Evolutionary conservation across 305 asterid species (phyloP).

Genomic region (Fraxinus dipetala): DNA sequence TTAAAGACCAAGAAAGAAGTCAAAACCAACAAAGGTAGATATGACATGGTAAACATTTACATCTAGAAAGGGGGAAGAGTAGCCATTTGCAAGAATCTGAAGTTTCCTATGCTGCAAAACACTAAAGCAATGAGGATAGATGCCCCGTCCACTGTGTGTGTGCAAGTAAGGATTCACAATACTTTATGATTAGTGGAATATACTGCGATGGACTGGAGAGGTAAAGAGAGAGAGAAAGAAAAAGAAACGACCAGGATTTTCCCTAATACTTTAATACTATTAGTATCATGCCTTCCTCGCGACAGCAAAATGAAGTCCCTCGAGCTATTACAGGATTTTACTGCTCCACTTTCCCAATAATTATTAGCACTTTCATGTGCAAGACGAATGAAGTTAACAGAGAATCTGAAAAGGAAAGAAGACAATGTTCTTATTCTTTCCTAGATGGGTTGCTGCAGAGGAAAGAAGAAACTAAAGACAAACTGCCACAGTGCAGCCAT

Average conservation of each 20-base stretch:
- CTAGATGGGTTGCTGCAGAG: background rate
- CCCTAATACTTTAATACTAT: background rate
- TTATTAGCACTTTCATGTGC: background rate
- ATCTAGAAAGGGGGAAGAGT: background rate
- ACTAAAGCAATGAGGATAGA: background rate
- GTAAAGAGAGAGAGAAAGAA: background rate
- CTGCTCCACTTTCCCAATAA: slow-evolving; percentile 2
- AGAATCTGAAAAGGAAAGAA: background rate
- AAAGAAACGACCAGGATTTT: background rate
- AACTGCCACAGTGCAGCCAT: slow-evolving; percentile 3
- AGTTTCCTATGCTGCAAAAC: background rate
- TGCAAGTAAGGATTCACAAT: background rate
- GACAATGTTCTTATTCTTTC: background rate
- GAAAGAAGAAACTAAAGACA: background rate
- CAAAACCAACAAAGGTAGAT: slow-evolving; percentile 21
- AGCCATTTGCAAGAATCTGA: background rate
- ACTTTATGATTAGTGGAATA: background rate
- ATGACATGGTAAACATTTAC: background rate
- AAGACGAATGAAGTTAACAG: background rate
- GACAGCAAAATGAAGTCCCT: slow-evolving; percentile 7
- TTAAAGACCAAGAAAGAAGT: slow-evolving; percentile 23
- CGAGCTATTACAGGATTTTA: slow-evolving; percentile 4
- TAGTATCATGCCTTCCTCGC: slow-evolving; percentile 1
- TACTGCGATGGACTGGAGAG: background rate
- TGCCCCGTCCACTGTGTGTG: background rate